Evolutionary conservation across 208 protist genomes (phyloP), one percentile per base, ranked within the genome.

Genomic region (Trypanosoma lewisi): DNA sequence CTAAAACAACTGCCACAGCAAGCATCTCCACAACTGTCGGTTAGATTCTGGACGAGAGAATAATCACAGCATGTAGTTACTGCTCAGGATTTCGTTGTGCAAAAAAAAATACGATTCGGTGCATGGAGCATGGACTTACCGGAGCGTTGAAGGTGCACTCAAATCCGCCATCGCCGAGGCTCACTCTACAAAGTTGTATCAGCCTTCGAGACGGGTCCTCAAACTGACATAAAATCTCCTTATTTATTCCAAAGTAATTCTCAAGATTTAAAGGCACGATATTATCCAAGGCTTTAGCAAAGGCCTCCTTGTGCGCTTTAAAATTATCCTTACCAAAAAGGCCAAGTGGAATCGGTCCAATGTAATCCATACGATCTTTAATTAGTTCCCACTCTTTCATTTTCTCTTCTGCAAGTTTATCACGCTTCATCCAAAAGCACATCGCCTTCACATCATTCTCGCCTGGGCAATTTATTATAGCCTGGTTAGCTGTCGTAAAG

Each of bases 351-450:
- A 59, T 12, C 11, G 53, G 53, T 30, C 53, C 53, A 21, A 59
- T 2, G 11, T 27, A 0, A 42, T 33, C 19, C 4, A 59, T 30
- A 42, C 53, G 53, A 8, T 47, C 19, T 23, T 47, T 23, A 2
- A 47, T 25, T 21, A 19, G 12, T 4, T 47, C 11, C 36, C 12
- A 59, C 0, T 47, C 6, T 2, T 47, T 25, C 16, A 27, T 16
- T n/a, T 47, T 31, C 17, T 47, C 23, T 16, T 59, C 21, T n/a
- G 21, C 16, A 39, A 28, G 5, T 19, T 31, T 3, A 31, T 8
- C 21, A 23, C 34, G 53, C 36, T 33, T 59, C 19, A 9, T 45
- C 53, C 53, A 59, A 16, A n/a, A 16, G 30, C 53, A 59, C 53
- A 42, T 47, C 8, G 36, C 53, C 31, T 44, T 59, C 8, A 59